phyloP scores from a whole-genome alignment of 2,329 filamentous ascomycete genomes.

The Neobulgaria alba region DNA sequence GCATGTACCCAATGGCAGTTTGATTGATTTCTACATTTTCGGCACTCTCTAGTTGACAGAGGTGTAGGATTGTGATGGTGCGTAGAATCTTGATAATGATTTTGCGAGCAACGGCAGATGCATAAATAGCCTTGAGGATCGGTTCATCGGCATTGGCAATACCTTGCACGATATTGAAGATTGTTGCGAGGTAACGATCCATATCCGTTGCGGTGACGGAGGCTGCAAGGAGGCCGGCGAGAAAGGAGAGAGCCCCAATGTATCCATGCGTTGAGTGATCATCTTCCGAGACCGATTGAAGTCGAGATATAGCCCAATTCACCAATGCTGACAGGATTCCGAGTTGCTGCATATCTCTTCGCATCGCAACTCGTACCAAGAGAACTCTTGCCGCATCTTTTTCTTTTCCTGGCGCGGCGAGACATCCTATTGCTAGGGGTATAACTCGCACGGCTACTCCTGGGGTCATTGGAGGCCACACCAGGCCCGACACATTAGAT shows the following conservation, averaged over 20 bases:
- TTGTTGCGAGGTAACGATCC: constrained; percentile 51
- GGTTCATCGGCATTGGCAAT: constrained; percentile 45
- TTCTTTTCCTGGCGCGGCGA: constrained; percentile 74
- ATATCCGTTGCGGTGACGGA: constrained; percentile 70
- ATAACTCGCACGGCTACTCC: constrained; percentile 63
- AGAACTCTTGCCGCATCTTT: constrained; percentile 78
- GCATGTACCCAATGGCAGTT: constrained; percentile 70
- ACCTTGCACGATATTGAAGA: constrained; percentile 57
- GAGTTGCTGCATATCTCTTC: constrained; percentile 78
- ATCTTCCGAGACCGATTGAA: constrained; percentile 39
- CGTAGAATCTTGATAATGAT: constrained; percentile 77
- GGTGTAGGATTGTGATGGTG: constrained; percentile 57
- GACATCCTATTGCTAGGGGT: constrained; percentile 60
- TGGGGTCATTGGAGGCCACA: constrained; percentile 54
- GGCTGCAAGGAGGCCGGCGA: constrained; percentile 62
- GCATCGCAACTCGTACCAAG: constrained; percentile 71
- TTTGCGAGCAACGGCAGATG: constrained; percentile 74
- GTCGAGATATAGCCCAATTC: constrained; percentile 52
- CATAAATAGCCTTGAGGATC: constrained; percentile 46
- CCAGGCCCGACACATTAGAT: constrained; percentile 39
- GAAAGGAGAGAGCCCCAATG: constrained; percentile 70
- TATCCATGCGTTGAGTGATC: constrained; percentile 58
- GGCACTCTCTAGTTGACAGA: constrained; percentile 10
- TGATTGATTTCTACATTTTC: constrained; percentile 52
- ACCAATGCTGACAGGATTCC: constrained; percentile 61